These are phyloP conservation scores for Forsythia suspensa DNA, from an alignment of 257 asterid species.

Conservation along the genomic window DNA sequence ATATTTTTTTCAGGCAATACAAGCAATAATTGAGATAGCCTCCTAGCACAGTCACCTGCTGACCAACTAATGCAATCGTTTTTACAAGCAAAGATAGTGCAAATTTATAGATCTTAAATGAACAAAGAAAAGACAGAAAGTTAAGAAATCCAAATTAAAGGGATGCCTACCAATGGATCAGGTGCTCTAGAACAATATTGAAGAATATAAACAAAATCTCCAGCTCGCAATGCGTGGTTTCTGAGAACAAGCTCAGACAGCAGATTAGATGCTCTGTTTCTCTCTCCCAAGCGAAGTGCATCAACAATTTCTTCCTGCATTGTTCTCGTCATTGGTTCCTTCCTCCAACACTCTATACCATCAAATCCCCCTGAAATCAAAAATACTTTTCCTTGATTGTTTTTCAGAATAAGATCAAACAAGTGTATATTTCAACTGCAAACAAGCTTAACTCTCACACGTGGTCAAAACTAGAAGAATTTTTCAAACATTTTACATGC, in stretches of 20 bases:
- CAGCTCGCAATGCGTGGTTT: slow-evolving; percentile 40
- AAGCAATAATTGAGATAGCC: slow-evolving; percentile 2
- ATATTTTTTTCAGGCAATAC: not conserved
- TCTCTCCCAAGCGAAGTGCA: slow-evolving; percentile 68
- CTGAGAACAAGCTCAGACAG: slow-evolving; percentile 50
- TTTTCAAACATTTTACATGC: not conserved
- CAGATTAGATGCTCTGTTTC: slow-evolving; percentile 63
- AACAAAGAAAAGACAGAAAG: not conserved
- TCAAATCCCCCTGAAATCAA: slow-evolving; percentile 19
- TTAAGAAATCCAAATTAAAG: slow-evolving; percentile 15
- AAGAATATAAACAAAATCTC: slow-evolving; percentile 60
- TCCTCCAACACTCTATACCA: slow-evolving; percentile 36
- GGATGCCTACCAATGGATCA: slow-evolving; percentile 71
- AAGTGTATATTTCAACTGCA: not conserved
- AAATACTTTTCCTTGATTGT: slow-evolving; percentile 2
- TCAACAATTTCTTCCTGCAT: slow-evolving; percentile 51
- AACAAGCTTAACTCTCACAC: not conserved
- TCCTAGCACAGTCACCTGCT: not conserved
- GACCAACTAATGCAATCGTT: not conserved
- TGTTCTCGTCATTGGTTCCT: slow-evolving; percentile 25
- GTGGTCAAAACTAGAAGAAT: not conserved
- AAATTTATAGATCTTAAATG: slow-evolving; percentile 1
- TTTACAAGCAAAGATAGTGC: not conserved
- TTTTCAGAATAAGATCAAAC: not conserved
- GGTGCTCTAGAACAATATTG: slow-evolving; percentile 65